Evolutionary conservation across 225 moss, liverwort and hornwort species (phyloP).

Genomic region (Thuidium tamariscinum): DNA sequence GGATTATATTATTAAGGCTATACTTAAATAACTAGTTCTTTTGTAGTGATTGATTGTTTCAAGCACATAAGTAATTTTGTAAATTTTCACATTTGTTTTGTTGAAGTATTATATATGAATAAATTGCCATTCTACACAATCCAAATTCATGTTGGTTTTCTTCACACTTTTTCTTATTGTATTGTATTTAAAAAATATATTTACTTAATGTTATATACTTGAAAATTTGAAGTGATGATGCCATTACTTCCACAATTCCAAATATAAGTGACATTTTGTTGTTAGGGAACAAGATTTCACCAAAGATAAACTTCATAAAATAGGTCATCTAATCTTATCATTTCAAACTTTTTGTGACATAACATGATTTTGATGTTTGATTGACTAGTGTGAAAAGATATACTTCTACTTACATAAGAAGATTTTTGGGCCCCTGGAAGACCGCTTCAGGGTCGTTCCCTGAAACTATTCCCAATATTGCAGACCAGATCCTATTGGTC

Average conservation of each 20-base stretch:
- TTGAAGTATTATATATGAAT: background rate
- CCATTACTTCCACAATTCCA: background rate
- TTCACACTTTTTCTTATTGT: background rate
- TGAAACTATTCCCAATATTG: too few species aligned
- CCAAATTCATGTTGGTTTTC: background rate
- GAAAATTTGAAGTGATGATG: background rate
- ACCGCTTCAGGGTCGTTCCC: too few species aligned
- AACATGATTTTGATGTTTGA: too few species aligned
- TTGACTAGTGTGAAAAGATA: background rate
- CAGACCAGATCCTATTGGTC: too few species aligned
- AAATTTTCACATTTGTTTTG: background rate
- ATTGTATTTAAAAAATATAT: background rate
- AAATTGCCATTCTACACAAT: background rate
- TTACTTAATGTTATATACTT: background rate
- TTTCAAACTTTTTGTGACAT: background rate
- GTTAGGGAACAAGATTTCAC: background rate
- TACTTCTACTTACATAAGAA: background rate
- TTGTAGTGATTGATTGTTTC: background rate
- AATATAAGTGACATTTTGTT: background rate
- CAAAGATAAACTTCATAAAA: background rate
- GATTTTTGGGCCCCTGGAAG: too few species aligned
- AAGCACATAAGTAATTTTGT: background rate
- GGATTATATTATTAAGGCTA: too few species aligned
- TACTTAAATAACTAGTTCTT: too few species aligned
- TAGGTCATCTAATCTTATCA: background rate